phyloP scores from a whole-genome alignment of 2,329 filamentous ascomycete genomes.

The Fusarium udum region DNA sequence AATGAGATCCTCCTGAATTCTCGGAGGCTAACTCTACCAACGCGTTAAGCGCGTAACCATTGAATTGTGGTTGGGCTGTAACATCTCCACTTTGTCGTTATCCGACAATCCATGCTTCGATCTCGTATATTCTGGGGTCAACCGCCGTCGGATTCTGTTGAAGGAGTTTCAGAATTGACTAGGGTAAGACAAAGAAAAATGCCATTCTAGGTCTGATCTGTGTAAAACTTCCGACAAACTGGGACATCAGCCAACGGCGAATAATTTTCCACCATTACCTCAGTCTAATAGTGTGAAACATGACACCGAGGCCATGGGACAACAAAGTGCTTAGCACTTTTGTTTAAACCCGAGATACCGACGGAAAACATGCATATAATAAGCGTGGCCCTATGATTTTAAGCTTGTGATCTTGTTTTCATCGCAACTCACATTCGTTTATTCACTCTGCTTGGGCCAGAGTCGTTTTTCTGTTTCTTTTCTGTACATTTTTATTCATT shows the following conservation, averaged over 20 bases:
- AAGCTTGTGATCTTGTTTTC: neutral
- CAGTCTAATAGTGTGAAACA: neutral
- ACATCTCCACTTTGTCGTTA: neutral
- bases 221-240: neutral
- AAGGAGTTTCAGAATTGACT: neutral
- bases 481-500: neutral
- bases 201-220: neutral
- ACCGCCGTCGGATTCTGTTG: rapidly evolving
- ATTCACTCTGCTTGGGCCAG: constrained; percentile 13
- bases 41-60: neutral
- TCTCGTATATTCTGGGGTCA: neutral
- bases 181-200: neutral
- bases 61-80: neutral
- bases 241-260: neutral
- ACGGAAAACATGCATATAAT: neutral
- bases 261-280: neutral
- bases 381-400: neutral
- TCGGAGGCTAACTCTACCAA: neutral
- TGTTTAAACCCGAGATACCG: neutral
- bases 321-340: neutral
- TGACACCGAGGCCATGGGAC: neutral
- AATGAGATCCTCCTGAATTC: neutral
- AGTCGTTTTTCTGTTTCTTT: neutral
- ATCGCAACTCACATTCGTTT: neutral
- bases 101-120: neutral